phyloP scores from a whole-genome alignment of 352 stramenopile species.

The Globisporangium splendens region DNA sequence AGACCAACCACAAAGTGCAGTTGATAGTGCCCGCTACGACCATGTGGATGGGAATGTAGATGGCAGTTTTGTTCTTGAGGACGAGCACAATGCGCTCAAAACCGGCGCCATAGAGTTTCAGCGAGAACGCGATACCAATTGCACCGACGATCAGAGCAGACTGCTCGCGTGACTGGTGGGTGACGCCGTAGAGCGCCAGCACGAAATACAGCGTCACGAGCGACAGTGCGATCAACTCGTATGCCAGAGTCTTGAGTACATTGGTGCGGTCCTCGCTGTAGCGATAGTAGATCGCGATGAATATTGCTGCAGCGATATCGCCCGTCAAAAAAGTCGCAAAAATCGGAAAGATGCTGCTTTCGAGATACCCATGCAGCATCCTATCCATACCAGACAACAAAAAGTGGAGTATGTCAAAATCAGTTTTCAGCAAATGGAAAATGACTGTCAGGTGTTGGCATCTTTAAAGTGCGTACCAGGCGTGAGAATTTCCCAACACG shows the following conservation, averaged over 20 bases:
- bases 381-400: too few relatives aligned
- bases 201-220: neutral
- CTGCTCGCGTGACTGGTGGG: neutral
- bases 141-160: too few relatives aligned
- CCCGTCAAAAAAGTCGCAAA: conserved; percentile 30
- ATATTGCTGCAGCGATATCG: conserved; percentile 32
- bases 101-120: conserved; percentile 20
- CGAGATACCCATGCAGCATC: conserved; percentile 44
- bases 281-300: conserved; percentile 53
- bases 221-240: conserved; percentile 16
- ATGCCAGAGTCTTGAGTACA: conserved; percentile 21
- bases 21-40: conserved; percentile 30
- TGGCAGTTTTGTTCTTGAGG: conserved; percentile 31
- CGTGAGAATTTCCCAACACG: too few relatives aligned
- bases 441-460: too few relatives aligned
- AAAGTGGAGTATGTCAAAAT: too few relatives aligned
- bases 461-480: too few relatives aligned
- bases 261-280: conserved; percentile 29
- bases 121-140: neutral
- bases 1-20: conserved; percentile 7
- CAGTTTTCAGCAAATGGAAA: too few relatives aligned
- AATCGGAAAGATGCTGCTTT: conserved; percentile 25
- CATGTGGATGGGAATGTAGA: conserved; percentile 47
- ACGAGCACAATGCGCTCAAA: conserved; percentile 35
- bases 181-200: conserved; percentile 11